Conservation (phyloP, 78 protist species). For the Monosiga brevicollis region DNA sequence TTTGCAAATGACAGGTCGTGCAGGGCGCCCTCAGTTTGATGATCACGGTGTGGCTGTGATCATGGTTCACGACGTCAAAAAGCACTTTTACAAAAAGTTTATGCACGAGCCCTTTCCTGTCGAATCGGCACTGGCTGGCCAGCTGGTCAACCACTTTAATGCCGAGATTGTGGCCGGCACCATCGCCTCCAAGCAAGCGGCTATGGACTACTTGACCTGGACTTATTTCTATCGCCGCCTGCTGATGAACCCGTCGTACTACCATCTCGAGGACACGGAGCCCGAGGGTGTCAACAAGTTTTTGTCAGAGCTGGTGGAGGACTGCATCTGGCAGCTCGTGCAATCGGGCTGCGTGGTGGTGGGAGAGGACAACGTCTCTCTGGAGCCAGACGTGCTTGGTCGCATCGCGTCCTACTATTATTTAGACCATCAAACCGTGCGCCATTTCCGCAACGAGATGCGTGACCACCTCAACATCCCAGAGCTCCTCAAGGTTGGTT, state of each 20-base stretch:
- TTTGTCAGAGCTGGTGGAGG: constrained; percentile 38
- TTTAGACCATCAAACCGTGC: constrained; percentile 68
- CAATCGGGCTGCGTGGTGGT: constrained; percentile 7
- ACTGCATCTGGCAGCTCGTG: neutral
- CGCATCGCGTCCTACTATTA: constrained; percentile 93
- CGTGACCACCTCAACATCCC: constrained; percentile 12
- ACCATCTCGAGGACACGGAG: constrained; percentile 54
- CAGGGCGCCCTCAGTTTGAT: constrained; percentile 99
- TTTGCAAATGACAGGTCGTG: constrained; percentile 99
- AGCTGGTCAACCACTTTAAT: constrained; percentile 86
- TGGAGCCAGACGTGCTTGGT: constrained; percentile 65
- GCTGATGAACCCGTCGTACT: constrained; percentile 86
- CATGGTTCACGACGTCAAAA: constrained; percentile 82
- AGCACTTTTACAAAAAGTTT: constrained; percentile 89
- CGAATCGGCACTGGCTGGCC: constrained; percentile 74
- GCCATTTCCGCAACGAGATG: constrained; percentile 37
- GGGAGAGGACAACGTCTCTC: neutral
- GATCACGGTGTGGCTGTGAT: constrained; percentile 55
- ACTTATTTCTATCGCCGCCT: constrained; percentile 93
- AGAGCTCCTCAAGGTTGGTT: constrained; percentile 21
- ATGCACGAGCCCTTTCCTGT: constrained; percentile 98
- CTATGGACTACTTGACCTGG: constrained; percentile 89
- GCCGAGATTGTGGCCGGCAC: constrained; percentile 79
- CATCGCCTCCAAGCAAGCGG: constrained; percentile 49
- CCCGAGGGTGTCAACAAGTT: constrained; percentile 6